A percentile compares a stretch with the other conserved stretches of the same genome.
phyloP scores from a whole-genome alignment of 768 basidiomycete genomes.

The Lactifluus echinatus region DNA sequence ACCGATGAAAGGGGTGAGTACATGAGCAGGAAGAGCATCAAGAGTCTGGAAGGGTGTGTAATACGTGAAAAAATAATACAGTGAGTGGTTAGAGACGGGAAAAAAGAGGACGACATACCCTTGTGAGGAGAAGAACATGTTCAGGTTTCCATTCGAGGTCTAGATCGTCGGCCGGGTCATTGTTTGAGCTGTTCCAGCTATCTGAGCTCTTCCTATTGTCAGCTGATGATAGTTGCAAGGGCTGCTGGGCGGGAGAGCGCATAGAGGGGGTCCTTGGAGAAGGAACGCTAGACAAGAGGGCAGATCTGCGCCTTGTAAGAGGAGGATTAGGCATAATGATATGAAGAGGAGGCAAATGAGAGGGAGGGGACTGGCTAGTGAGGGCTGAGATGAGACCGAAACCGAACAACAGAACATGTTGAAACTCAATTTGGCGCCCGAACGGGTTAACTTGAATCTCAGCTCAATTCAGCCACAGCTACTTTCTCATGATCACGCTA shows the following conservation, averaged over 20 bases:
- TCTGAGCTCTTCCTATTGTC: conserved; percentile 64
- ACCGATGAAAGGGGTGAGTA: conserved; percentile 83
- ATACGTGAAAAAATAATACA: conserved; percentile 3
- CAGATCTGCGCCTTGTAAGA: conserved; percentile 41
- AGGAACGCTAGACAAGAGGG: conserved; percentile 39
- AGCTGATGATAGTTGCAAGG: conserved; percentile 39
- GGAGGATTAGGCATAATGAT: conserved; percentile 56
- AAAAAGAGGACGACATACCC: conserved; percentile 37
- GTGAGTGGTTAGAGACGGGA: conserved; percentile 9
- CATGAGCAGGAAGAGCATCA: conserved; percentile 72
- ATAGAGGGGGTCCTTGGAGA: conserved; percentile 49
- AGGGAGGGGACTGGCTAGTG: conserved; percentile 19
- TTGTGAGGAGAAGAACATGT: conserved; percentile 54
- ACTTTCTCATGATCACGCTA: conserved; percentile 2
- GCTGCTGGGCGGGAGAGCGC: conserved; percentile 45
- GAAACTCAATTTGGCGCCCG: conserved; percentile 18
- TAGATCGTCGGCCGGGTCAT: conserved; percentile 51
- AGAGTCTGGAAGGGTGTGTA: conserved; percentile 50
- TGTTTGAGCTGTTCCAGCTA: conserved; percentile 79
- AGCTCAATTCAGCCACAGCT: conserved; percentile 3
- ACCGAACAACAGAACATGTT: no score
- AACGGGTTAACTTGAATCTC: conserved; percentile 10
- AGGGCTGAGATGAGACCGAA: conserved; percentile 8
- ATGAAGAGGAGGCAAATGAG: conserved; percentile 40
- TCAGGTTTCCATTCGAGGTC: conserved; percentile 71